Conservation (phyloP, 2,329 filamentous ascomycete species). For the Alternaria ventricosa region DNA sequence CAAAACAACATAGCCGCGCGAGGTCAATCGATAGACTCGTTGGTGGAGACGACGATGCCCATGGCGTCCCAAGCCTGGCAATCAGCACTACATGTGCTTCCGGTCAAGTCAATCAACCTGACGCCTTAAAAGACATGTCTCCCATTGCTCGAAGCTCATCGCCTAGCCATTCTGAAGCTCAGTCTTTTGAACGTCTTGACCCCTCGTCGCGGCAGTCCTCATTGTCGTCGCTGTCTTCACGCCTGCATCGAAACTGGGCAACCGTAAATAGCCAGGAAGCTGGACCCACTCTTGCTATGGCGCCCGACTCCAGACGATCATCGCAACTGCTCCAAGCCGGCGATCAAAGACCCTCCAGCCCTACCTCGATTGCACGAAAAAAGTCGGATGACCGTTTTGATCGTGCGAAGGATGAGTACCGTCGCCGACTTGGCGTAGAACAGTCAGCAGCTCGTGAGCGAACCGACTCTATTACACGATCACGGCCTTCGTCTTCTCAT, state of each 20-base stretch:
- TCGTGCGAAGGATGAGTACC: slow-evolving; percentile 49
- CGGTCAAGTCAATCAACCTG: slow-evolving; percentile 62
- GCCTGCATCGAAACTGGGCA: slow-evolving; percentile 33
- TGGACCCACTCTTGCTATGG: slow-evolving; percentile 26
- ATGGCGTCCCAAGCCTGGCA: slow-evolving; percentile 68
- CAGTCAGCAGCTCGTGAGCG: slow-evolving; percentile 38
- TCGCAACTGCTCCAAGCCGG: background rate
- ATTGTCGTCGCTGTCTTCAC: slow-evolving; percentile 47
- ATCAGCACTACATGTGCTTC: slow-evolving; percentile 68
- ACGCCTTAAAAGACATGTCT: slow-evolving; percentile 53
- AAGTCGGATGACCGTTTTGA: slow-evolving; percentile 42
- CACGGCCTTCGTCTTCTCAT: slow-evolving; percentile 36
- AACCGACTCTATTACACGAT: slow-evolving; percentile 27
- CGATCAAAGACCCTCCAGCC: slow-evolving; percentile 8
- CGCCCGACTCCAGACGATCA: slow-evolving; percentile 13
- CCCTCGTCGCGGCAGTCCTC: slow-evolving; percentile 49
- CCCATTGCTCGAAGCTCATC: slow-evolving; percentile 46
- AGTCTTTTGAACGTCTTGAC: slow-evolving; percentile 26
- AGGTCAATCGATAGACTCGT: slow-evolving; percentile 69
- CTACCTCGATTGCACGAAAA: slow-evolving; percentile 24
- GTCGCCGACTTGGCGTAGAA: slow-evolving; percentile 43
- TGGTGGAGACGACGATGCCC: slow-evolving; percentile 67
- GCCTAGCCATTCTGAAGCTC: slow-evolving; percentile 53
- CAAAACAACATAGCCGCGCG: slow-evolving; percentile 58
- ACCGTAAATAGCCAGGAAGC: slow-evolving; percentile 32